Evolutionary conservation across 495 filamentous ascomycete genomes (phyloP).

Genomic region (Oleoguttula mirabilis): DNA sequence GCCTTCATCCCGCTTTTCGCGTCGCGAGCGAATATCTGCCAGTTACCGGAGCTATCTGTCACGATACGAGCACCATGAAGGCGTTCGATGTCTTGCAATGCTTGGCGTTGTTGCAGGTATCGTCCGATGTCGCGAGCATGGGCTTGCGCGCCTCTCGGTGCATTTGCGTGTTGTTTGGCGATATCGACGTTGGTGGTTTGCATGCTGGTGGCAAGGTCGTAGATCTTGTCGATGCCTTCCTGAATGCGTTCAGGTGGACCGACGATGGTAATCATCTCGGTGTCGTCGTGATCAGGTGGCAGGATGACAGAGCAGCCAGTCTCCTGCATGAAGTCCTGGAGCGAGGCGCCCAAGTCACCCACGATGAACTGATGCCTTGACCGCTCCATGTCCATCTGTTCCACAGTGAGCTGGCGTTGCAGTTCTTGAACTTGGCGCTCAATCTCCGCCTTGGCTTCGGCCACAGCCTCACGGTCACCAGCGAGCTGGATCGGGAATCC

Average conservation of each 20-base stretch:
- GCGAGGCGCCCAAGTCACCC: conserved; percentile 59
- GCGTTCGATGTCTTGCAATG: conserved; percentile 66
- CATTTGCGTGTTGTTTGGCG: conserved; percentile 58
- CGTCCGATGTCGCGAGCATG: conserved; percentile 76
- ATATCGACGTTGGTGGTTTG: conserved; percentile 67
- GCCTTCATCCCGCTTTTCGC: conserved; percentile 72
- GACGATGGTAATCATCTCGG: conserved; percentile 68
- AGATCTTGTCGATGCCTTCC: conserved; percentile 60
- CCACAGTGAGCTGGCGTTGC: conserved; percentile 52
- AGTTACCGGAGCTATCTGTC: conserved; percentile 54
- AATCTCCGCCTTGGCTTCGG: conserved; percentile 64
- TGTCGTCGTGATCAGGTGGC: conserved; percentile 59
- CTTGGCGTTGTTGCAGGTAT: conserved; percentile 65
- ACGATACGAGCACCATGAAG: conserved; percentile 70
- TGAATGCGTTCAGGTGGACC: conserved; percentile 64
- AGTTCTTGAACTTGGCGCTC: conserved; percentile 63
- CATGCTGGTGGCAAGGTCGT: conserved; percentile 73
- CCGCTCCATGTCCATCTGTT: conserved; percentile 61
- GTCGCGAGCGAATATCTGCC: conserved; percentile 76
- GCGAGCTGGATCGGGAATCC: conserved; percentile 67
- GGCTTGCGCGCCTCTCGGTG: conserved; percentile 53
- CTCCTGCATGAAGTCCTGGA: conserved; percentile 75
- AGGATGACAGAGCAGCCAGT: conserved; percentile 84
- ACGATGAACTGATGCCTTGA: conserved; percentile 86
- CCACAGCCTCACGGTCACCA: conserved; percentile 75